Conservation (phyloP, 768 basidiomycete species). For the Tremella yokohamensis region DNA sequence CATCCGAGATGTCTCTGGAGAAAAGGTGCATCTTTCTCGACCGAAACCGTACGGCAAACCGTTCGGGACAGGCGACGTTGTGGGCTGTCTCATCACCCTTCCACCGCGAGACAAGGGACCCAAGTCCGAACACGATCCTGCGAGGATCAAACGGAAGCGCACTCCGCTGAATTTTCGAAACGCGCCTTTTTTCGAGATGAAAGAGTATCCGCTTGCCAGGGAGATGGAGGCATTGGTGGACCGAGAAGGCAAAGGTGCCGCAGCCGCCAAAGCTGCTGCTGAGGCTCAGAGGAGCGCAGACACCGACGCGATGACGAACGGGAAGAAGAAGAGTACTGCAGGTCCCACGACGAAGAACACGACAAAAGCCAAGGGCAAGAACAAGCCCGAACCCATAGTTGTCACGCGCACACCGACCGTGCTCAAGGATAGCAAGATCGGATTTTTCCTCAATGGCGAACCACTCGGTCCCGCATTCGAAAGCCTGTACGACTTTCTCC, state of each 20-base stretch:
- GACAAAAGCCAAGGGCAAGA: background rate
- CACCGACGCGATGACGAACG: constrained; percentile 55
- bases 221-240: constrained; percentile 91
- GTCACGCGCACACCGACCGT: constrained; percentile 15
- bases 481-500: constrained; percentile 85
- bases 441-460: constrained; percentile 90
- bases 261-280: constrained; percentile 40
- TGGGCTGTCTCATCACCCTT: constrained; percentile 89
- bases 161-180: constrained; percentile 92
- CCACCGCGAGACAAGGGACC: constrained; percentile 57
- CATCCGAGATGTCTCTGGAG: constrained; percentile 83
- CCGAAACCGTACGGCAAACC: constrained; percentile 69
- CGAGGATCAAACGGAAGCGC: constrained; percentile 69
- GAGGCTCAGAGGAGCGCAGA: constrained; percentile 11
- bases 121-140: constrained; percentile 35
- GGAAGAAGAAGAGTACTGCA: constrained; percentile 11
- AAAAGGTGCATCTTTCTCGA: constrained; percentile 80
- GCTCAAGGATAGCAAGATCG: constrained; percentile 53
- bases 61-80: constrained; percentile 77
- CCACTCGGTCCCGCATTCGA: constrained; percentile 77
- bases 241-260: constrained; percentile 50
- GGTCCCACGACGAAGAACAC: constrained; percentile 23
- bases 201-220: constrained; percentile 81
- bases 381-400: background rate
- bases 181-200: constrained; percentile 92